phyloP scores from a whole-genome alignment of 2,329 filamentous ascomycete genomes.

The Epichloe typhina region DNA sequence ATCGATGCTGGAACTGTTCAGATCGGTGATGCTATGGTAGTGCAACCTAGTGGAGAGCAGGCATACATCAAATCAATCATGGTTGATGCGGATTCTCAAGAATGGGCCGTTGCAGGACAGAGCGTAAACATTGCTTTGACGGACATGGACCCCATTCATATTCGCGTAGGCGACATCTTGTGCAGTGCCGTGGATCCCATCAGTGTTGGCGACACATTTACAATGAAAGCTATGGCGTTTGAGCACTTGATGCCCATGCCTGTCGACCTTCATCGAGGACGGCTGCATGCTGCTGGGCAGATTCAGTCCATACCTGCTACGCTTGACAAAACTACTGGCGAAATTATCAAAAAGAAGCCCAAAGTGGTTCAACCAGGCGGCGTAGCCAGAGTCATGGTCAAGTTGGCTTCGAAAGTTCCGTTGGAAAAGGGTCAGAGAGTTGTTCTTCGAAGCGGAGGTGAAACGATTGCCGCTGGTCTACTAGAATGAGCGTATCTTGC shows the following conservation, averaged over 20 bases:
- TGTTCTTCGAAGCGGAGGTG: conserved; percentile 66
- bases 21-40: conserved; percentile 63
- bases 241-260: conserved; percentile 80
- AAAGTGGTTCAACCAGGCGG: conserved; percentile 68
- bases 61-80: conserved; percentile 74
- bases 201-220: conserved; percentile 58
- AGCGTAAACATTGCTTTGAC: conserved; percentile 73
- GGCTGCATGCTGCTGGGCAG: conserved; percentile 64
- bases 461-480: conserved; percentile 78
- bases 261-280: conserved; percentile 77
- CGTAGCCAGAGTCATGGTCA: conserved; percentile 65
- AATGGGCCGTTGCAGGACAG: conserved; percentile 90
- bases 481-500: conserved; percentile 44
- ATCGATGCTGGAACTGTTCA: conserved; percentile 78
- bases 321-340: conserved; percentile 67
- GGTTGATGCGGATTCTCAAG: conserved; percentile 55
- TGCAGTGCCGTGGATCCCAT: conserved; percentile 59
- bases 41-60: conserved; percentile 70
- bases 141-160: conserved; percentile 72
- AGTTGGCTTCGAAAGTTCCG: conserved; percentile 60
- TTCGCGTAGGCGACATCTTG: conserved; percentile 77
- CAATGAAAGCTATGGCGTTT: conserved; percentile 75
- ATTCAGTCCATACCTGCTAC: conserved; percentile 60
- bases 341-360: conserved; percentile 69
- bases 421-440: conserved; percentile 70